Evolutionary conservation across 148 eudicot species (phyloP), one percentile per base, ranked within the genome.

Genomic region (Nyssa sinensis): DNA sequence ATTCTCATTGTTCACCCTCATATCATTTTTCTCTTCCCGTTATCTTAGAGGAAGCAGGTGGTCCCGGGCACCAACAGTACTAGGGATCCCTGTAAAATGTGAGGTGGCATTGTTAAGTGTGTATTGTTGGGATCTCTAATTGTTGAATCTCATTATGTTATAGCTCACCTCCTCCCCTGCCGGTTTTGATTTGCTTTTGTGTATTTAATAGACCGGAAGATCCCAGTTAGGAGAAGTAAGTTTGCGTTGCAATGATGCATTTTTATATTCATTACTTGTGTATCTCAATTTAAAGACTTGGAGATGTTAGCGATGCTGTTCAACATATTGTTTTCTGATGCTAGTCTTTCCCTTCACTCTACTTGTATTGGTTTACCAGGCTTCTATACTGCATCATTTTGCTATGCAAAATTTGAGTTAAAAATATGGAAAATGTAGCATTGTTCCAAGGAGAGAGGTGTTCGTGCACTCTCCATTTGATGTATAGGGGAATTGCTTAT

Each of bases 21-120:
- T 75, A 47, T 79, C 71, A 55, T 29, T 75, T n/a, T 77, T 72
- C 17, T 62, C 27, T 41, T 72, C 71, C 70, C 37, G 77, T 79
- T 78, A 77, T 73, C 83, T 82, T 80, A 41, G 82, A 88, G 72
- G 87, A 86, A 80, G 85, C 86, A 73, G 79, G 74, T n/a, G 67
- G 82, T 75, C 71, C 70, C 58, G 74, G 64, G 78, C 17, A 24
- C 24, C 37, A 51, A 62, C 72, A 70, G 82, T 77, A 67, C 73
- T 73, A 47, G 67, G 84, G 70, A 70, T 84, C 78, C 68, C 60
- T 75, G 57, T 71, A 79, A 72, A 71, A 77, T 78, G 64, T 81
- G 75, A 55, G 89, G 80, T 80, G 84, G 85, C 77, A 70, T 62
- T 77, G 76, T 80, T 79, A 66, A 62, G 35, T 80, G 70, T 61